Evolutionary conservation across 179 eudicot species (phyloP).

Genomic region (Heliamphora pulchella): DNA sequence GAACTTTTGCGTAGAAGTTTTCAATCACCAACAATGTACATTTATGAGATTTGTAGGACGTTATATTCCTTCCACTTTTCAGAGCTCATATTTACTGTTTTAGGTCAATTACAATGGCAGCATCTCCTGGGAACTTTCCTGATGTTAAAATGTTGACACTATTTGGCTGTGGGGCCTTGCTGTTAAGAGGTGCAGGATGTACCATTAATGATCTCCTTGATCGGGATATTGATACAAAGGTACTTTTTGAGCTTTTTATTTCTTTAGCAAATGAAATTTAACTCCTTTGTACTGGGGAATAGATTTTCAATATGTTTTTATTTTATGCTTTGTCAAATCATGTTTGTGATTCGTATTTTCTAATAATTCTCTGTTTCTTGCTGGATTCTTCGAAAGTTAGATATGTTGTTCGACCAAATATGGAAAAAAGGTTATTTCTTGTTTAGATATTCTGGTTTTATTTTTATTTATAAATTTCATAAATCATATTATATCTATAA

Average conservation of each 20-base stretch:
- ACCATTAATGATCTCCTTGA: slow-evolving; percentile 85
- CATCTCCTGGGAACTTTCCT: slow-evolving; percentile 62
- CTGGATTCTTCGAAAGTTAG: not conserved
- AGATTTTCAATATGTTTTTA: not conserved
- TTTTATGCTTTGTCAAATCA: not conserved
- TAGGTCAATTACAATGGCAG: slow-evolving; percentile 92
- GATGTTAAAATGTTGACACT: slow-evolving; percentile 70
- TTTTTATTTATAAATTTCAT: not conserved
- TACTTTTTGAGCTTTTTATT: slow-evolving; percentile 16
- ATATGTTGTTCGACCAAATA: not conserved
- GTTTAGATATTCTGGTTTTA: too few relatives aligned
- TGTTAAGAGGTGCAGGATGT: slow-evolving; percentile 95
- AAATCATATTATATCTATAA: not conserved
- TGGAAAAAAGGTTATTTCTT: not conserved
- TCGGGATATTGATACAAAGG: slow-evolving; percentile 84
- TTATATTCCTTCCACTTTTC: not conserved
- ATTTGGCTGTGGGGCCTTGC: slow-evolving; percentile 73
- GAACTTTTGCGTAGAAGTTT: not conserved
- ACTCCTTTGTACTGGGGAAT: not conserved
- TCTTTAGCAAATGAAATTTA: not conserved
- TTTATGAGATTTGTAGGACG: not conserved
- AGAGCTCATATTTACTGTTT: not conserved
- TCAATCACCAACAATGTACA: not conserved
- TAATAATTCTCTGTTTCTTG: not conserved
- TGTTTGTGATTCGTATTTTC: not conserved